Conservation (phyloP, 2,329 filamentous ascomycete species). For the Berkeleyomyces basicola region DNA sequence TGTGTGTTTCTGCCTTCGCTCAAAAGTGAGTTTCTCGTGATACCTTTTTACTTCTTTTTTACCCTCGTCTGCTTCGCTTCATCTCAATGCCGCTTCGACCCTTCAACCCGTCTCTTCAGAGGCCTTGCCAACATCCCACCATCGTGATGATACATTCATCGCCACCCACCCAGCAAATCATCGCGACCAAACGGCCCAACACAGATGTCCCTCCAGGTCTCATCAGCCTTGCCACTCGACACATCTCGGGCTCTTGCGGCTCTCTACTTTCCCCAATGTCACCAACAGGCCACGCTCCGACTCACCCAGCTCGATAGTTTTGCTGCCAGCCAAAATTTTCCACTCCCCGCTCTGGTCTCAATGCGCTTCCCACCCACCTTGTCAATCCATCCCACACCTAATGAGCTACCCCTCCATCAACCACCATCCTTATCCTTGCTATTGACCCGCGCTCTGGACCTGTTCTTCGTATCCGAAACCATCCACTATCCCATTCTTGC, state of each 20-base stretch:
- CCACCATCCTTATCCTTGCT: constrained; percentile 10
- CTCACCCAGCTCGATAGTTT: not conserved
- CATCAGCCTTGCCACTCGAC: not conserved
- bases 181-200: not conserved
- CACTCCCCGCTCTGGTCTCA: constrained; percentile 12
- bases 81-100: not conserved
- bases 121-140: constrained; percentile 1
- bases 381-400: constrained; percentile 11
- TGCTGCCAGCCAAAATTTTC: constrained; percentile 10
- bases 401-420: constrained; percentile 11
- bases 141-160: constrained; percentile 8
- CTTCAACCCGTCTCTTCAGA: constrained; percentile 3
- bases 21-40: constrained; percentile 32
- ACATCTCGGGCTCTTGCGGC: not conserved
- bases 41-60: constrained; percentile 15
- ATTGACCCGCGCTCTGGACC: constrained; percentile 1
- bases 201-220: not conserved
- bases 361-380: constrained; percentile 11
- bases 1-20: constrained; percentile 20
- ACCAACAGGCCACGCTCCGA: not conserved
- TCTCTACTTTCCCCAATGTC: not conserved
- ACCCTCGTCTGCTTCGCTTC: constrained; percentile 2
- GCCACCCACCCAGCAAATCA: not conserved
- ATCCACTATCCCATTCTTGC: not conserved
- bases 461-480: not conserved